Conservation (phyloP, 2,329 filamentous ascomycete species). For the Colletotrichum salicis region DNA sequence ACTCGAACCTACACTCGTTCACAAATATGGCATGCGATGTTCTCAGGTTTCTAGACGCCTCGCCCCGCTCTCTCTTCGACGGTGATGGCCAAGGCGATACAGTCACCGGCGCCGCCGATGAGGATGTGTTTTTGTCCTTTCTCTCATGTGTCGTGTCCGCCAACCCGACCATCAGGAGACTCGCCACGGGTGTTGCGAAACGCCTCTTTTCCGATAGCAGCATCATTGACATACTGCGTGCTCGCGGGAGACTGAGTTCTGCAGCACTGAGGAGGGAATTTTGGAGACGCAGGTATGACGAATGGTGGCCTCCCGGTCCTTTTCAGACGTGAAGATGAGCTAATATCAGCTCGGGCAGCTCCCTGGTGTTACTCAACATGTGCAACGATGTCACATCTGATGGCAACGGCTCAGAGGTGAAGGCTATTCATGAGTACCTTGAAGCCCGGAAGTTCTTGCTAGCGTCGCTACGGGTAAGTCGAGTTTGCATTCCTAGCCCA, state of each 20-base stretch:
- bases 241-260: slow-evolving; percentile 49
- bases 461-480: slow-evolving; percentile 58
- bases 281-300: slow-evolving; percentile 62
- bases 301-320: slow-evolving; percentile 31
- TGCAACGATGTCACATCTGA: slow-evolving; percentile 59
- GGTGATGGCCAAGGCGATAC: slow-evolving; percentile 36
- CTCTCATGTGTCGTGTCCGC: slow-evolving; percentile 65
- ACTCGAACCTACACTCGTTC: slow-evolving; percentile 51
- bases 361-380: slow-evolving; percentile 55
- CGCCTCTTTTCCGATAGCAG: slow-evolving; percentile 56
- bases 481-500: background rate
- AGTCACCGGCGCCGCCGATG: slow-evolving; percentile 25
- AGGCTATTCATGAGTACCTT: slow-evolving; percentile 65
- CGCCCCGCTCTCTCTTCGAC: slow-evolving; percentile 58
- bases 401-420: slow-evolving; percentile 55
- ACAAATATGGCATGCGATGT: slow-evolving; percentile 61
- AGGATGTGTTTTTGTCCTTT: slow-evolving; percentile 62
- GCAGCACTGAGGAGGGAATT: slow-evolving; percentile 55
- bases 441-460: slow-evolving; percentile 65
- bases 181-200: slow-evolving; percentile 59
- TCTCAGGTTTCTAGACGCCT: slow-evolving; percentile 66
- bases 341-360: slow-evolving; percentile 48
- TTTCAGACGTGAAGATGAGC: background rate
- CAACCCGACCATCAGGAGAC: slow-evolving; percentile 59
- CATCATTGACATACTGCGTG: slow-evolving; percentile 49